Conservation (phyloP, 345 rosid species). For the Passiflora organensis region DNA sequence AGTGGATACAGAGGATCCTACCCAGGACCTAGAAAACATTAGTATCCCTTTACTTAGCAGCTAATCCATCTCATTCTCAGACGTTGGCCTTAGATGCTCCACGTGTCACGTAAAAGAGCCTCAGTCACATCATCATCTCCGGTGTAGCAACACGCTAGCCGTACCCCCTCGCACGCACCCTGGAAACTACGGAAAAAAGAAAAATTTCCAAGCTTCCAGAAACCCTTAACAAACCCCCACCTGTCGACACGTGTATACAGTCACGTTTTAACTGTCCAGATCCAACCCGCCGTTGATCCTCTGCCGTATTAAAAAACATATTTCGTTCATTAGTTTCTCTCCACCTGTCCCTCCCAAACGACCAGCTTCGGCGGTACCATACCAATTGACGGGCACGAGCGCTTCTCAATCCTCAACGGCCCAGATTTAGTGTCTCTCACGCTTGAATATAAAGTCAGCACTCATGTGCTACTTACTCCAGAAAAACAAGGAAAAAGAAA, state of each 20-base stretch:
- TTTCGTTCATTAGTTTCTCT: slow-evolving; percentile 9
- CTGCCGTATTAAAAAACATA: neutral
- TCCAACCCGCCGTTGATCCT: slow-evolving; percentile 4
- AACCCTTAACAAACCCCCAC: neutral
- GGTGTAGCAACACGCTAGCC: neutral
- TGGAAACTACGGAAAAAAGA: too few species aligned
- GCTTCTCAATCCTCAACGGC: slow-evolving; percentile 8
- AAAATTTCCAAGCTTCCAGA: neutral
- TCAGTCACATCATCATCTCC: too few species aligned
- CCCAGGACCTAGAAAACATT: too few species aligned
- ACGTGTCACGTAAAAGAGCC: slow-evolving; percentile 22
- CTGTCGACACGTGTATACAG: slow-evolving; percentile 2
- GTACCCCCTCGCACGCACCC: slow-evolving; percentile 1
- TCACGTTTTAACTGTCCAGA: neutral
- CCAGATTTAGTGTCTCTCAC: slow-evolving; percentile 5
- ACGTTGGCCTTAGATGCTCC: too few species aligned
- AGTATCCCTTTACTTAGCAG: too few species aligned
- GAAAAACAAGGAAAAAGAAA: too few species aligned
- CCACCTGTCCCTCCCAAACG: neutral
- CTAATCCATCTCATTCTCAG: too few species aligned
- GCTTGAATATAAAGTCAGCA: neutral
- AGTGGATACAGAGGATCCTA: too few species aligned
- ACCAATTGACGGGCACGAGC: slow-evolving; percentile 20
- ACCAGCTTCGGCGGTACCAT: too few species aligned
- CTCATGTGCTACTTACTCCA: too few species aligned